phyloP scores from a whole-genome alignment of 2,329 filamentous ascomycete genomes.

The Fusarium fujikuroi region DNA sequence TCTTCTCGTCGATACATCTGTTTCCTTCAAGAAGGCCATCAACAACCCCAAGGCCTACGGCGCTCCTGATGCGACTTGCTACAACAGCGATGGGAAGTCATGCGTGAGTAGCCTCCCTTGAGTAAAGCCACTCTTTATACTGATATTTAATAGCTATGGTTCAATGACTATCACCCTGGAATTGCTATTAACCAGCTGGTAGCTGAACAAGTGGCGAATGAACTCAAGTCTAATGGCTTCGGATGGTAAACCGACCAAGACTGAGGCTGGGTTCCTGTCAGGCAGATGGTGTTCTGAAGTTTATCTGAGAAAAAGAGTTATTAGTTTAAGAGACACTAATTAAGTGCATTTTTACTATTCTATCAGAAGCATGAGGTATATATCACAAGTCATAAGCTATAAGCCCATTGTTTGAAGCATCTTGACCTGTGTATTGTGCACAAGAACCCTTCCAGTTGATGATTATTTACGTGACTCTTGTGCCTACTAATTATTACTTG shows the following conservation, averaged over 20 bases:
- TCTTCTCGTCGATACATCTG: constrained; percentile 54
- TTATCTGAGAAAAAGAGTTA: fast-evolving
- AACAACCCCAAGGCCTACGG: constrained; percentile 55
- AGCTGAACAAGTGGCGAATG: constrained; percentile 49
- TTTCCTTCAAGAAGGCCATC: constrained; percentile 56
- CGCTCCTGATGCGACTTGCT: constrained; percentile 55
- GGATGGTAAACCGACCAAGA: background rate
- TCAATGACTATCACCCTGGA: constrained; percentile 56
- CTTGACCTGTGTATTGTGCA: fast-evolving
- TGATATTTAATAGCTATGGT: constrained; percentile 51
- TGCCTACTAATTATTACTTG: background rate
- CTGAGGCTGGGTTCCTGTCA: fast-evolving
- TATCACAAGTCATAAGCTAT: fast-evolving
- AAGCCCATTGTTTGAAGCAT: too few relatives aligned
- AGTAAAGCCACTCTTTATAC: fast-evolving
- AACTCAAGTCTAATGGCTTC: background rate
- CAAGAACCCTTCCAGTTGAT: fast-evolving
- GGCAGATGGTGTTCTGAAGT: background rate
- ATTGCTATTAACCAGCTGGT: constrained; percentile 55
- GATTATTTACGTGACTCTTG: fast-evolving
- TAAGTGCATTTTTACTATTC: fast-evolving
- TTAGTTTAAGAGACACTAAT: fast-evolving
- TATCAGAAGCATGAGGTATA: fast-evolving
- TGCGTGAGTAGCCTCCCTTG: constrained; percentile 43
- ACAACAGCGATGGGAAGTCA: constrained; percentile 53